These are phyloP conservation scores for Cystobasidiaceae sp. DNA, from an alignment of 1,284 basidiomycete genomes.

Conservation along the genomic window DNA sequence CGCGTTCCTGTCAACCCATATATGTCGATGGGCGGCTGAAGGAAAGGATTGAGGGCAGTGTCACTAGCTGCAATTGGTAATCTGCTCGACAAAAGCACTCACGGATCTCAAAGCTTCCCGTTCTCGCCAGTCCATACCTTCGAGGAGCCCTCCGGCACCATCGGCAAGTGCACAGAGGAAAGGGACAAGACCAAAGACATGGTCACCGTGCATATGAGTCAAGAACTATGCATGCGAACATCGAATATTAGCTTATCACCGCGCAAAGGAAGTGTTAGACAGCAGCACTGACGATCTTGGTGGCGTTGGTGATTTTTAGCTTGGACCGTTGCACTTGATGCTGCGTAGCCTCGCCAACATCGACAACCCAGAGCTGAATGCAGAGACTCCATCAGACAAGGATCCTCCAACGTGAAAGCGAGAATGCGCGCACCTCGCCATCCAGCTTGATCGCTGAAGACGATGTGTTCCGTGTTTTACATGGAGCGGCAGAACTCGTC, in stretches of 20 bases:
- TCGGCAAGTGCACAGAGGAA: constrained; percentile 55
- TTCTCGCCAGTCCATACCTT: constrained; percentile 31
- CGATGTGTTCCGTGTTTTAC: constrained; percentile 36
- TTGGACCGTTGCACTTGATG: constrained; percentile 65
- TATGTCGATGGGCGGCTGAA: constrained; percentile 63
- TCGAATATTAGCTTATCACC: too few relatives aligned
- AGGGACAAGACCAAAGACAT: constrained; percentile 71
- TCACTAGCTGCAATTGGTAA: not conserved
- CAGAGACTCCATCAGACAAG: too few relatives aligned
- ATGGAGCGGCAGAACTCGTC: constrained; percentile 38
- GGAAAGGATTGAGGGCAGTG: not conserved
- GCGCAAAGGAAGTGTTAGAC: too few relatives aligned
- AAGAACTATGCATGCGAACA: constrained; percentile 54
- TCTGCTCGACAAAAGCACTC: too few relatives aligned
- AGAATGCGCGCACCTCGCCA: constrained; percentile 22
- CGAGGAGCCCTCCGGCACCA: constrained; percentile 31
- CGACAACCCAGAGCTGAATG: constrained; percentile 58
- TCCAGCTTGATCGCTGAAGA: constrained; percentile 37
- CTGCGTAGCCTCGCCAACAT: constrained; percentile 83
- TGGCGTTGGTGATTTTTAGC: constrained; percentile 57
- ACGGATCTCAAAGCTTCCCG: constrained; percentile 22
- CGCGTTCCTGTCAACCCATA: constrained; percentile 81
- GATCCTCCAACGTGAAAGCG: too few relatives aligned
- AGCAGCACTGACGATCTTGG: constrained; percentile 53
- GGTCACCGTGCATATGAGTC: constrained; percentile 88